Percentiles rank a stretch among this genome's conserved stretches.
phyloP scores from a whole-genome alignment of 345 rosid genomes.

The Clarkia xantiana region DNA sequence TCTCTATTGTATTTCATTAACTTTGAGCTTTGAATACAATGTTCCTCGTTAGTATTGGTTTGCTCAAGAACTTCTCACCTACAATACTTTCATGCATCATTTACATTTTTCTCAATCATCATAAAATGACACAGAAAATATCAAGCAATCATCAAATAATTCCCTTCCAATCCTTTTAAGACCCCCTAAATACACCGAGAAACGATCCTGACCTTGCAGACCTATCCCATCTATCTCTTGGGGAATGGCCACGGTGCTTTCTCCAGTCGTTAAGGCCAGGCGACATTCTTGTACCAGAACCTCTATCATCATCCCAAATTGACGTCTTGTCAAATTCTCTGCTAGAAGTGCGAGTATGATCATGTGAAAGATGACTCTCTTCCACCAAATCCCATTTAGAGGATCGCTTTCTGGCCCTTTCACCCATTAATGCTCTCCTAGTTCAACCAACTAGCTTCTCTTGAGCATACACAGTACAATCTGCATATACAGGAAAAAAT shows the following conservation, averaged over 20 bases:
- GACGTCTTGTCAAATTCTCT: conserved; percentile 18
- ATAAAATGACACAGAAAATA: too few species aligned
- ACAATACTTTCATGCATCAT: too few species aligned
- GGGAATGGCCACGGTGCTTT: conserved; percentile 42
- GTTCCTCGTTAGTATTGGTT: too few species aligned
- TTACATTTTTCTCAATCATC: too few species aligned
- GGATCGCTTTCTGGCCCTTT: conserved; percentile 38
- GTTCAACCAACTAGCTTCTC: neutral
- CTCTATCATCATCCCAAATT: conserved; percentile 31
- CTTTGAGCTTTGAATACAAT: too few species aligned
- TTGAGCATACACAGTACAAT: neutral
- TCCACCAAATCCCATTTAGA: conserved; percentile 81
- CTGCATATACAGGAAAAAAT: neutral
- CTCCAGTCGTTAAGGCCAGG: conserved; percentile 74
- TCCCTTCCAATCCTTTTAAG: too few species aligned
- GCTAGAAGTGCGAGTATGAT: conserved; percentile 16
- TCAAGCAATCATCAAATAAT: too few species aligned
- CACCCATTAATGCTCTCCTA: conserved; percentile 35
- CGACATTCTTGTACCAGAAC: conserved; percentile 49
- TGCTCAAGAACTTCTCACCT: too few species aligned
- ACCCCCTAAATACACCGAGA: too few species aligned
- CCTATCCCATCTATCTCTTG: conserved; percentile 43
- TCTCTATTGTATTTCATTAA: too few species aligned
- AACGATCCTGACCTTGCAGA: conserved; percentile 30
- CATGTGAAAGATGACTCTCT: conserved; percentile 31